These are phyloP conservation scores for Fraxinus baroniana DNA, from an alignment of 305 asterid species.

Conservation along the genomic window DNA sequence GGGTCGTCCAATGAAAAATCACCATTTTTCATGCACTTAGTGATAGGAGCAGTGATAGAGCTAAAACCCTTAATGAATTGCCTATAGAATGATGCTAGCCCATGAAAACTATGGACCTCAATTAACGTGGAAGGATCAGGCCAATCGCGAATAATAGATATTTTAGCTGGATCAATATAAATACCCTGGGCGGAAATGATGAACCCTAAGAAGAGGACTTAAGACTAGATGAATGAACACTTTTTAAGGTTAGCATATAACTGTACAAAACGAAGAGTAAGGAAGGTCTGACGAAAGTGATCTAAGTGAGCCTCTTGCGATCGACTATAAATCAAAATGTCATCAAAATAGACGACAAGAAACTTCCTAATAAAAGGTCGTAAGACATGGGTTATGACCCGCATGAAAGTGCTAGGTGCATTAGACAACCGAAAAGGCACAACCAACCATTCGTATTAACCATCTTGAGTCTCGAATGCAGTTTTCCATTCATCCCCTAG, in stretches of 20 bases:
- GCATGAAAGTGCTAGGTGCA: too few species aligned
- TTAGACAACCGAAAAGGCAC: too few species aligned
- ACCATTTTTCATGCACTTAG: not conserved
- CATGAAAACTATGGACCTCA: not conserved
- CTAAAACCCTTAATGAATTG: not conserved
- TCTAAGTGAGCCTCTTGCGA: not conserved
- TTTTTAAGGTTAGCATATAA: too few species aligned
- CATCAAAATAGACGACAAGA: not conserved
- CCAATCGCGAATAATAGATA: not conserved
- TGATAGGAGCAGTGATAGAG: not conserved
- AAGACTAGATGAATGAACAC: too few species aligned
- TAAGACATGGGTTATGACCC: too few species aligned
- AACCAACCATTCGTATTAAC: not conserved
- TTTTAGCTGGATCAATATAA: not conserved
- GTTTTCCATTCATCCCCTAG: not conserved
- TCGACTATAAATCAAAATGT: not conserved
- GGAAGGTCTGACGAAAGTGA: too few species aligned
- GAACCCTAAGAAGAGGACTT: too few species aligned
- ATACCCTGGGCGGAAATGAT: too few species aligned
- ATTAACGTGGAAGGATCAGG: not conserved
- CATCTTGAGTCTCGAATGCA: not conserved
- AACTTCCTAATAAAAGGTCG: not conserved
- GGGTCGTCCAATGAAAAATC: not conserved
- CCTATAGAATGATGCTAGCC: not conserved
- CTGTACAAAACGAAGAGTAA: too few species aligned